Evolutionary conservation across 2,329 filamentous ascomycete species (phyloP).

Genomic region (Arachnopeziza araneosa): DNA sequence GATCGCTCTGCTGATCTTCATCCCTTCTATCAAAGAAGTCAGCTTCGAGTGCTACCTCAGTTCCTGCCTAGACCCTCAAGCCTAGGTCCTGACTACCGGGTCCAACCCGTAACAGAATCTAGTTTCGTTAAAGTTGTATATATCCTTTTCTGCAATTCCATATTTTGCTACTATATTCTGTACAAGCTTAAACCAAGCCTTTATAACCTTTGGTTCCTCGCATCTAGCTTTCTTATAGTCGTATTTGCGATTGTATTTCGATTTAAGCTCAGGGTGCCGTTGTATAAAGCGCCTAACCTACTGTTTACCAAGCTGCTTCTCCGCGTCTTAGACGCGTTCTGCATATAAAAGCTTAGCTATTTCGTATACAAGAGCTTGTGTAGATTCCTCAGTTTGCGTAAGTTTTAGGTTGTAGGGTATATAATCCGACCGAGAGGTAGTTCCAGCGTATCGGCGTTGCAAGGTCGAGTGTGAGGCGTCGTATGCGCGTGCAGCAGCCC

Average conservation of each 20-base stretch:
- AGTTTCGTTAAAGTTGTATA: constrained; percentile 6
- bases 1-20: no score
- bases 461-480: no score
- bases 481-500: no score
- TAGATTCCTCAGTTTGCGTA: background rate
- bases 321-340: background rate
- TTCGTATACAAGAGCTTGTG: background rate
- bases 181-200: constrained; percentile 1
- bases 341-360: background rate
- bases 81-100: no score
- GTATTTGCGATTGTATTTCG: background rate
- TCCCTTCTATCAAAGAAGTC: no score
- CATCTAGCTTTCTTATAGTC: background rate
- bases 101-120: no score
- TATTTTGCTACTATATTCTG: constrained; percentile 4
- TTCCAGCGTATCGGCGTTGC: no score
- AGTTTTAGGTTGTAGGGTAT: background rate
- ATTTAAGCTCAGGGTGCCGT: background rate
- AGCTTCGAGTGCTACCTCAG: no score
- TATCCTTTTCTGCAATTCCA: background rate
- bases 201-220: background rate
- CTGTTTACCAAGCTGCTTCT: background rate
- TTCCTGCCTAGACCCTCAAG: no score
- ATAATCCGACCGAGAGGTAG: no score
- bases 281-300: background rate